A percentile compares a stretch with the other conserved stretches of the same genome.
Evolutionary conservation across 116 monocot genomes (phyloP).

Genomic region (Phalaenopsis hybrid): DNA sequence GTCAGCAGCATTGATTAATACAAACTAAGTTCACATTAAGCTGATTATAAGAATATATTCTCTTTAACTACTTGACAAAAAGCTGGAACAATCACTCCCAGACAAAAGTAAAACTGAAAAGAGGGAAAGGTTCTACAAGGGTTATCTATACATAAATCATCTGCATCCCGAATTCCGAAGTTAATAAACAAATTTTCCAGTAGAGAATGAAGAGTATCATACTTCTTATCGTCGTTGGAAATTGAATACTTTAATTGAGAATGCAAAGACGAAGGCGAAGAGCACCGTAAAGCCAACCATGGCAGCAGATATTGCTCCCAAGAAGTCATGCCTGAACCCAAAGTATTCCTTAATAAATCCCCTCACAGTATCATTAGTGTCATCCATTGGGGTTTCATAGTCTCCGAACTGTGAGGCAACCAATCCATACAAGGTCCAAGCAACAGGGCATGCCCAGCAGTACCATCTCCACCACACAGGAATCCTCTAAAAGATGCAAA

Average conservation of each 20-base stretch:
- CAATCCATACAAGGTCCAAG: conserved; percentile 82
- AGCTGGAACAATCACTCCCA: not conserved
- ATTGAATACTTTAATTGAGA: conserved; percentile 56
- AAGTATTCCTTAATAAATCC: conserved; percentile 43
- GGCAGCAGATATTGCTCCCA: conserved; percentile 34
- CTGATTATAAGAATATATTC: not conserved
- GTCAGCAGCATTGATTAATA: not conserved
- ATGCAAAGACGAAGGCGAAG: conserved; percentile 53
- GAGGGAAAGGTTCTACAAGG: not conserved
- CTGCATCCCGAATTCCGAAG: not conserved
- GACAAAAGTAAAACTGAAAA: not conserved
- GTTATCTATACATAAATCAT: not conserved
- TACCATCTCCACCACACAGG: conserved; percentile 99
- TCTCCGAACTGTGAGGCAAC: conserved; percentile 69
- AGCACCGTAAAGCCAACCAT: conserved; percentile 37
- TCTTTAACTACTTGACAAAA: not conserved
- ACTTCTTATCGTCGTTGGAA: conserved; percentile 43
- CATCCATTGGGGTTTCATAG: not conserved
- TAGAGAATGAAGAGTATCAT: not conserved
- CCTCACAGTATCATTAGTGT: conserved; percentile 8
- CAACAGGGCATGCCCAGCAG: conserved; percentile 70
- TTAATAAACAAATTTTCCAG: not conserved
- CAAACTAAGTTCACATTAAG: not conserved
- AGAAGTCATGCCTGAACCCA: conserved; percentile 56
- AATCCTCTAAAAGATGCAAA: conserved; percentile 47